Evolutionary conservation across 2,329 filamentous ascomycete species (phyloP).

Genomic region (Cladosporium halotolerans): DNA sequence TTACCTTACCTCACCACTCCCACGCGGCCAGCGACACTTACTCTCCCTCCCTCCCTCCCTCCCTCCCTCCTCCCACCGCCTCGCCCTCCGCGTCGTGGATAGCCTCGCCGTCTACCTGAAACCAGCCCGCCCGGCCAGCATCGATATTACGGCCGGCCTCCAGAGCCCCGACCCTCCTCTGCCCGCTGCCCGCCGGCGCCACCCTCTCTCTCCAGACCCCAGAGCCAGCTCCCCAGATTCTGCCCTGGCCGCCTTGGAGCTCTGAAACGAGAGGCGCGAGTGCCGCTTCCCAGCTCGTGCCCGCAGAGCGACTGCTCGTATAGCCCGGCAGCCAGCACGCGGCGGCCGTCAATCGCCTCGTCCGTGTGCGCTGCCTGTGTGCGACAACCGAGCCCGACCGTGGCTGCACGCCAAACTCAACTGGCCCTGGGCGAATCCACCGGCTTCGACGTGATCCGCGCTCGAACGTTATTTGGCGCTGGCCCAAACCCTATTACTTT

Average conservation of each 20-base stretch:
- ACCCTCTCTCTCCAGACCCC: conserved; percentile 7
- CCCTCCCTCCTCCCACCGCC: not conserved
- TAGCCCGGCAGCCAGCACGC: no score
- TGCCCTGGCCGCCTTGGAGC: not conserved
- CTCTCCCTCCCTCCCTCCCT: not conserved
- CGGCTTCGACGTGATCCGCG: conserved; percentile 9
- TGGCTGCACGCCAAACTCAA: conserved; percentile 10
- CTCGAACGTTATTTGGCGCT: conserved; percentile 7
- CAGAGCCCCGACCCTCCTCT: not conserved
- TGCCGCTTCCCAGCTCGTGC: no score
- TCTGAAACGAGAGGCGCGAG: not conserved
- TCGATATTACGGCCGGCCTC: not conserved
- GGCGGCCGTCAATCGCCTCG: no score
- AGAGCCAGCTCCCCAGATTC: conserved; percentile 11
- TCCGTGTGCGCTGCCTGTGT: no score
- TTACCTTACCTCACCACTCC: no score
- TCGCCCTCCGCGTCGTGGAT: not conserved
- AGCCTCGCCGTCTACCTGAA: conserved; percentile 3
- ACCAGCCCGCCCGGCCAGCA: not conserved
- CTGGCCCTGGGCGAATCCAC: conserved; percentile 10
- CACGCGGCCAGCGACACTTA: no score
- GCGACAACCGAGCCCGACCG: no score
- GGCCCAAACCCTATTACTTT: conserved; percentile 5
- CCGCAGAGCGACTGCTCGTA: no score
- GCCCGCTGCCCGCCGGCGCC: conserved; percentile 5